Conservation (phyloP, 2,329 filamentous ascomycete species). For the Nannizziopsis arthrosporioides region DNA sequence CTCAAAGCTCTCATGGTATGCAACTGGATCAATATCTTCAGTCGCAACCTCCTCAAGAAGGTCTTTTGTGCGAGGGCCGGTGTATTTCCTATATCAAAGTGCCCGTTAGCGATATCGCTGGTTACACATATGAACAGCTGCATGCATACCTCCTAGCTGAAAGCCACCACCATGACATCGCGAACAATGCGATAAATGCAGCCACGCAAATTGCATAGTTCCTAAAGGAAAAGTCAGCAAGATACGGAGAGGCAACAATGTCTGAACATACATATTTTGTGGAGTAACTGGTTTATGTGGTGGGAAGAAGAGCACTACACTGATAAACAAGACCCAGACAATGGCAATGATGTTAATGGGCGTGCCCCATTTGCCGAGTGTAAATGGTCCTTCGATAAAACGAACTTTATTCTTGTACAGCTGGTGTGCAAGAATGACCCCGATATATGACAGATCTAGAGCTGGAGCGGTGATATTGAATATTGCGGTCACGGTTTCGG, state of each 20-base stretch:
- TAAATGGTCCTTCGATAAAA: slow-evolving; percentile 48
- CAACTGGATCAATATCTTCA: slow-evolving; percentile 20
- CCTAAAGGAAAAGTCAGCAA: slow-evolving; percentile 21
- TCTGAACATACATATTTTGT: slow-evolving; percentile 36
- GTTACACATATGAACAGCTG: background rate
- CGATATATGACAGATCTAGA: slow-evolving; percentile 45
- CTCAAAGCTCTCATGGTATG: slow-evolving; percentile 10
- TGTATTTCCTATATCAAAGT: slow-evolving; percentile 37
- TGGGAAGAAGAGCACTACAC: slow-evolving; percentile 47
- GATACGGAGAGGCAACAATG: background rate
- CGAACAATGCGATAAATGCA: slow-evolving; percentile 39
- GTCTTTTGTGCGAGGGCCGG: slow-evolving; percentile 47
- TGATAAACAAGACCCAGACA: slow-evolving; percentile 53
- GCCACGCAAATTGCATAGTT: slow-evolving; percentile 41
- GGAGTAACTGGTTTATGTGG: slow-evolving; percentile 37
- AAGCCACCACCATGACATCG: slow-evolving; percentile 40
- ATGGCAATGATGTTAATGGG: slow-evolving; percentile 46
- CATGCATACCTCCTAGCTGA: slow-evolving; percentile 28
- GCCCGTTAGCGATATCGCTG: background rate
- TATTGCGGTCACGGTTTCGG: slow-evolving; percentile 37
- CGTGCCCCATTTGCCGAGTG: slow-evolving; percentile 44
- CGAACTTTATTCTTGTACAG: slow-evolving; percentile 42
- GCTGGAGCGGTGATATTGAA: slow-evolving; percentile 44
- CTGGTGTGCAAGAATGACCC: slow-evolving; percentile 48
- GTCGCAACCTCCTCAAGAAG: slow-evolving; percentile 29